phyloP scores from a whole-genome alignment of 1,284 basidiomycete species.

The Sporisorium graminicola region DNA sequence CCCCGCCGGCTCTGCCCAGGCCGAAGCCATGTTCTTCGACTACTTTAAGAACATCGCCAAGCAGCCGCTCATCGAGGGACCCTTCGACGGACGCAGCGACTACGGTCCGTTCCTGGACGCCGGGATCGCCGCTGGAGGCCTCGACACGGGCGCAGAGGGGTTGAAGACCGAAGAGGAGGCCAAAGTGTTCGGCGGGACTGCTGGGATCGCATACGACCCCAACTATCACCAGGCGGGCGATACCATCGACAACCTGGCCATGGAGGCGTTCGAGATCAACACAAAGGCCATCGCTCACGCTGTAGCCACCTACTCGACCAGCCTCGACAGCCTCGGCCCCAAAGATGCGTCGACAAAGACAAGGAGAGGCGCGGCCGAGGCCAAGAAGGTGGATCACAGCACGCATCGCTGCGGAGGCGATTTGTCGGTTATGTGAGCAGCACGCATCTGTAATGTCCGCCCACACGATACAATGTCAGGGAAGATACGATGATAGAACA shows the following conservation, averaged over 20 bases:
- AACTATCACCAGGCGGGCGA: slow-evolving; percentile 47
- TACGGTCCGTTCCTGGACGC: slow-evolving; percentile 49
- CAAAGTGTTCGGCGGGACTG: slow-evolving; percentile 33
- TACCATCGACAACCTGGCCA: slow-evolving; percentile 33
- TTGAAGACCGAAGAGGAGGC: slow-evolving; percentile 45
- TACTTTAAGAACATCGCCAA: slow-evolving; percentile 42
- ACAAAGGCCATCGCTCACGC: slow-evolving; percentile 45
- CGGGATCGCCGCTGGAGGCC: slow-evolving; percentile 39
- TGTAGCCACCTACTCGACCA: slow-evolving; percentile 36
- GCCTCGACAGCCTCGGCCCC: slow-evolving; percentile 30
- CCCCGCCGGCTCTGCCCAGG: slow-evolving; percentile 36
- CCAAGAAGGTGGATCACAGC: slow-evolving; percentile 29
- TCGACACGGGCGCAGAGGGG: slow-evolving; percentile 45
- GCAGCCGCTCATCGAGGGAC: slow-evolving; percentile 29
- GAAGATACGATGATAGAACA: not conserved
- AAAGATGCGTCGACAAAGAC: not conserved
- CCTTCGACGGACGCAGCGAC: slow-evolving; percentile 33
- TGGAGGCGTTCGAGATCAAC: slow-evolving; percentile 42
- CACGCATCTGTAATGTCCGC: not conserved
- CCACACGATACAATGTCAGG: not conserved
- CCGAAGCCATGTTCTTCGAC: slow-evolving; percentile 29
- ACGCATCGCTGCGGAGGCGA: slow-evolving; percentile 40
- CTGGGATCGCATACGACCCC: slow-evolving; percentile 31
- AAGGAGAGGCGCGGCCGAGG: slow-evolving; percentile 1
- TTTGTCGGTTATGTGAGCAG: slow-evolving; percentile 16